Evolutionary conservation across 768 basidiomycete genomes (phyloP).

Genomic region (Mycena epipterygia): DNA sequence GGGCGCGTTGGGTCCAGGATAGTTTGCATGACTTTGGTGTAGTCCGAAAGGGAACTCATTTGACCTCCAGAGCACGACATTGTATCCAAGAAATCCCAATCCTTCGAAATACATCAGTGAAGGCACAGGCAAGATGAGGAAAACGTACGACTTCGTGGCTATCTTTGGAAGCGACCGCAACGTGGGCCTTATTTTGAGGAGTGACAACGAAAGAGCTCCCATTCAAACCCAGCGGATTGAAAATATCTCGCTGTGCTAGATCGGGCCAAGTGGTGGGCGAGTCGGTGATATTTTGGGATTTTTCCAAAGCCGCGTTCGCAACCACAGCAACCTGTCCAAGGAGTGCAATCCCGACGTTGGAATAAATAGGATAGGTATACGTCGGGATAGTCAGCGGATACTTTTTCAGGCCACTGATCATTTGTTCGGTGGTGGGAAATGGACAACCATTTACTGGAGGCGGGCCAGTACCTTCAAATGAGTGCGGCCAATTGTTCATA

Average conservation of each 20-base stretch:
- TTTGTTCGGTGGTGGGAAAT: slow-evolving; percentile 35
- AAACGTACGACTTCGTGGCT: slow-evolving; percentile 32
- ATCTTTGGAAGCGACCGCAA: slow-evolving; percentile 35
- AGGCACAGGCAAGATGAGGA: background rate
- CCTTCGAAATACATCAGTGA: slow-evolving; percentile 24
- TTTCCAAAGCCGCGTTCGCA: slow-evolving; percentile 36
- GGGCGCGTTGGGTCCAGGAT: slow-evolving; percentile 40
- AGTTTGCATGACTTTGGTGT: slow-evolving; percentile 39
- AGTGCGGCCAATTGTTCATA: slow-evolving; percentile 41
- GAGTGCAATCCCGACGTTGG: slow-evolving; percentile 43
- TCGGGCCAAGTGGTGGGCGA: slow-evolving; percentile 28
- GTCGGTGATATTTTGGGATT: slow-evolving; percentile 15
- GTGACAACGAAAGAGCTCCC: slow-evolving; percentile 39
- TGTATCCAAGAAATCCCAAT: slow-evolving; percentile 38
- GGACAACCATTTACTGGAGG: slow-evolving; percentile 39
- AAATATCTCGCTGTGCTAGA: slow-evolving; percentile 42
- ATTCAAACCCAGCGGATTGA: slow-evolving; percentile 42
- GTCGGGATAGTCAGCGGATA: slow-evolving; percentile 40
- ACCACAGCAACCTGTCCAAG: slow-evolving; percentile 42
- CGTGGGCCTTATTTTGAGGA: slow-evolving; percentile 29
- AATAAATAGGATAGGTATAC: slow-evolving; percentile 44
- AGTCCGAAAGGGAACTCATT: slow-evolving; percentile 43
- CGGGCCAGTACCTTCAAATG: slow-evolving; percentile 37
- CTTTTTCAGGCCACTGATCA: slow-evolving; percentile 35
- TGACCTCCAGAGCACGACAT: slow-evolving; percentile 44